phyloP scores from a whole-genome alignment of 164 flowering plant genomes.

The Nymphaea thermarum region DNA sequence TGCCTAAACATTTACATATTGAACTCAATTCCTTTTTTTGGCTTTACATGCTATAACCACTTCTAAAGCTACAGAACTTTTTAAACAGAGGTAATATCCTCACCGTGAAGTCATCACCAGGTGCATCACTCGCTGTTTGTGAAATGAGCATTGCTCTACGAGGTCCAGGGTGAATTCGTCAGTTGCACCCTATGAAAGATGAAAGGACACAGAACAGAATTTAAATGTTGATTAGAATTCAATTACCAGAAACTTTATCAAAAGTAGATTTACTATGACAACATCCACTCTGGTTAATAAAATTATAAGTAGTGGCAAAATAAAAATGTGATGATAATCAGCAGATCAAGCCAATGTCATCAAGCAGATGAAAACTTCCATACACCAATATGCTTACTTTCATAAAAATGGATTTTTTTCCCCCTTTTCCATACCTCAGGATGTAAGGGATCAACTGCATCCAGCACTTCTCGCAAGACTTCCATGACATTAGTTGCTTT shows the following conservation, averaged over 20 bases:
- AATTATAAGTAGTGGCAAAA: too few species aligned
- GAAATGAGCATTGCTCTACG: constrained; percentile 95
- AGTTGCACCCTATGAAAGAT: constrained; percentile 52
- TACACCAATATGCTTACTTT: too few species aligned
- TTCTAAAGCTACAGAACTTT: neutral
- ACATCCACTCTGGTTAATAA: too few species aligned
- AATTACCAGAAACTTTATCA: too few species aligned
- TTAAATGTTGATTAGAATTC: neutral
- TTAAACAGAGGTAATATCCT: constrained; percentile 1
- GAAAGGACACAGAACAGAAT: neutral
- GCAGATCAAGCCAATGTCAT: too few species aligned
- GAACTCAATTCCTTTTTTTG: too few species aligned
- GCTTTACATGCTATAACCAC: neutral
- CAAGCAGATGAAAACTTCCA: too few species aligned
- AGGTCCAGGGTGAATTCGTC: constrained; percentile 97
- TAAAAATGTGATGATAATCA: too few species aligned
- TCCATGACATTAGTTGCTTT: constrained; percentile 77
- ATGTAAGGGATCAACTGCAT: constrained; percentile 55
- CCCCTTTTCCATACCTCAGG: constrained; percentile 49
- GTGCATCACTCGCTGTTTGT: constrained; percentile 91
- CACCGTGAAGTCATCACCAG: constrained; percentile 86
- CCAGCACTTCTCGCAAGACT: constrained; percentile 81
- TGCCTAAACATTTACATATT: too few species aligned
- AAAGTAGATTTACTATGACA: too few species aligned
- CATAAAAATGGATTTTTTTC: too few species aligned